Conservation (phyloP, 768 basidiomycete genomes). For the Xerocomus brunneocitrinus region DNA sequence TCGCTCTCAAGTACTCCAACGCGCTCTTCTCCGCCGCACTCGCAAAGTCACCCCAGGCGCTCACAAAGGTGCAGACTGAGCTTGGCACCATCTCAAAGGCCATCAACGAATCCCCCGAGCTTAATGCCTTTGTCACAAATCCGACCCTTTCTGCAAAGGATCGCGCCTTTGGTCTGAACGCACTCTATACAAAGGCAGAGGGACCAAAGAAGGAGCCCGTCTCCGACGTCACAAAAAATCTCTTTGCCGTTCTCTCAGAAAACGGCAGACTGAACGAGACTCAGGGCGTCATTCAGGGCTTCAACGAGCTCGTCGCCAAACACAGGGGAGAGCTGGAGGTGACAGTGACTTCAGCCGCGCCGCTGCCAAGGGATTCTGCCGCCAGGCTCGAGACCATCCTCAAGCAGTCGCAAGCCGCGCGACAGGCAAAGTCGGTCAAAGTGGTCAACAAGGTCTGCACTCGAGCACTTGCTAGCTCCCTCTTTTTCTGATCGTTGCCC, state of each 20-base stretch:
- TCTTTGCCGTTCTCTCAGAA: conserved; percentile 84
- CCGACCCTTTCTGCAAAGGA: conserved; percentile 86
- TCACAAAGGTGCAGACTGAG: conserved; percentile 84
- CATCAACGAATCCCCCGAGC: conserved; percentile 61
- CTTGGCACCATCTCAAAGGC: conserved; percentile 65
- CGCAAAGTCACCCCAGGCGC: conserved; percentile 73
- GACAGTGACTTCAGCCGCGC: conserved; percentile 81
- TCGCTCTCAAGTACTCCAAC: conserved; percentile 81
- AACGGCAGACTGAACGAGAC: conserved; percentile 89
- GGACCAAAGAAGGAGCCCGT: conserved; percentile 68
- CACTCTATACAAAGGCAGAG: conserved; percentile 66
- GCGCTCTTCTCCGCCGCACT: conserved; percentile 80
- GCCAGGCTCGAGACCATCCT: conserved; percentile 77
- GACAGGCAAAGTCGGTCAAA: conserved; percentile 84
- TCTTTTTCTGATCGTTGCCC: conserved; percentile 8
- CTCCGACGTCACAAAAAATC: conserved; percentile 87
- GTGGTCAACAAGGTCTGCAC: conserved; percentile 80
- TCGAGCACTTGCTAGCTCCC: background rate
- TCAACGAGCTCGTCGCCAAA: conserved; percentile 82
- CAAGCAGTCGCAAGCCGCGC: conserved; percentile 81
- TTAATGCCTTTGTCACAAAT: conserved; percentile 76
- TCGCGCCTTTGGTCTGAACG: conserved; percentile 60
- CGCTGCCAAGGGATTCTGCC: conserved; percentile 73
- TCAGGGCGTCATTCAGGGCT: conserved; percentile 82
- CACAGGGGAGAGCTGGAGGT: conserved; percentile 93